Evolutionary conservation across 495 filamentous ascomycete genomes (phyloP).

Genomic region (Aspergillus campestris): DNA sequence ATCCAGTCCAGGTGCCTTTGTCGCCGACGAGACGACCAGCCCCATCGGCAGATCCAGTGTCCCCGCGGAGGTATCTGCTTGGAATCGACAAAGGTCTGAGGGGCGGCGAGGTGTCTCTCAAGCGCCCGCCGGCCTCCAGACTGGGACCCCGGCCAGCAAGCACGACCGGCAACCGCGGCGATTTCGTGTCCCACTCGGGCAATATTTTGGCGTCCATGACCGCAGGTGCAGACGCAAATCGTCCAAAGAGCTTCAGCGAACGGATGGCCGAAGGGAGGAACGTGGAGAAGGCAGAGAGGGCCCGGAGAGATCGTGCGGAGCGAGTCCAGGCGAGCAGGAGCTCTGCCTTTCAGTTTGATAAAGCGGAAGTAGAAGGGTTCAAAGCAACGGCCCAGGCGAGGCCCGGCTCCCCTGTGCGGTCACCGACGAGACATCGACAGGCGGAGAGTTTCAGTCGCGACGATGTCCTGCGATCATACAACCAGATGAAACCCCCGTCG

Average conservation of each 20-base stretch:
- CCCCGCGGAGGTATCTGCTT: constrained; percentile 69
- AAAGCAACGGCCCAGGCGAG: constrained; percentile 48
- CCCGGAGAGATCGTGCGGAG: constrained; percentile 44
- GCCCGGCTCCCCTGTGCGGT: constrained; percentile 17
- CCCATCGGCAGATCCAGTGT: constrained; percentile 47
- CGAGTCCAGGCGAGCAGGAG: constrained; percentile 54
- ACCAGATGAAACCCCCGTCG: constrained; percentile 17
- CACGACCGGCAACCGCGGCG: constrained; percentile 23
- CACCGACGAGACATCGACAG: constrained; percentile 39
- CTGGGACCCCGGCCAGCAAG: constrained; percentile 20
- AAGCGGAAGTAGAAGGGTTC: constrained; percentile 55
- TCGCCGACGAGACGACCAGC: constrained; percentile 59
- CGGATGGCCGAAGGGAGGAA: constrained; percentile 60
- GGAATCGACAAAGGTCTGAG: constrained; percentile 86
- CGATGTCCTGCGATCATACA: constrained; percentile 48
- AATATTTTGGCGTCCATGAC: constrained; percentile 18
- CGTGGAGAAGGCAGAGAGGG: constrained; percentile 38
- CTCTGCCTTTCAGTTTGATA: constrained; percentile 61
- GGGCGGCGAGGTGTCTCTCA: constrained; percentile 77
- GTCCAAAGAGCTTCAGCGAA: constrained; percentile 75
- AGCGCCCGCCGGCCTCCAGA: constrained; percentile 50
- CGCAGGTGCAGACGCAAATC: constrained; percentile 22
- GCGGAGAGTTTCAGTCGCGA: constrained; percentile 50
- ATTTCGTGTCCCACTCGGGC: constrained; percentile 14
- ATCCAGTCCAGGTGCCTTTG: constrained; percentile 65